Evolutionary conservation across 2,329 filamentous ascomycete genomes (phyloP).

Genomic region (Whalleya microplaca): DNA sequence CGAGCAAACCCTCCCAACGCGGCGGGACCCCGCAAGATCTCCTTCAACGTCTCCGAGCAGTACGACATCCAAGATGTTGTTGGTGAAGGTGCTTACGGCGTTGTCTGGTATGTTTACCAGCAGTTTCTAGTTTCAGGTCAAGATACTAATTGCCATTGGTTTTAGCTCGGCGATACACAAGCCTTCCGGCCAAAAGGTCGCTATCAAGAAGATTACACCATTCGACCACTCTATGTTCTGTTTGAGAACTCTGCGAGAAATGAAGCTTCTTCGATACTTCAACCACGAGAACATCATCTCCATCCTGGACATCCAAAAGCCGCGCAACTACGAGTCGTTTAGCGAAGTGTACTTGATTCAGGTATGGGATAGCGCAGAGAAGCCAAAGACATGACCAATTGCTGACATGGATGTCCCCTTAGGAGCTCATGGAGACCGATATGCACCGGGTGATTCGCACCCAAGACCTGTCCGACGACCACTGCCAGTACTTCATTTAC

Average conservation of each 20-base stretch:
- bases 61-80: conserved; percentile 99
- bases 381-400: not conserved
- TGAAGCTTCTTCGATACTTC: conserved; percentile 98
- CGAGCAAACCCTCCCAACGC: conserved; percentile 60
- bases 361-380: conserved; percentile 53
- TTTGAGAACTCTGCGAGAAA: conserved; percentile 92
- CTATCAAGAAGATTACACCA: conserved; percentile 99
- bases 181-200: conserved; percentile 96
- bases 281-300: conserved; percentile 99
- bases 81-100: conserved; percentile 96
- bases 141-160: conserved; percentile 12
- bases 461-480: conserved; percentile 96
- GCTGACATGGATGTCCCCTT: conserved; percentile 21
- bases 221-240: conserved; percentile 99
- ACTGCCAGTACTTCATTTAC: conserved; percentile 99
- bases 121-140: not conserved
- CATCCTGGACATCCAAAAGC: conserved; percentile 98
- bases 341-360: conserved; percentile 99
- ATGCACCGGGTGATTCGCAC: conserved; percentile 99
- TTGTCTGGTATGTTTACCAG: conserved; percentile 80
- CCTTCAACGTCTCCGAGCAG: conserved; percentile 99
- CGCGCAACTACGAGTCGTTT: conserved; percentile 92
- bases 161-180: conserved; percentile 93
- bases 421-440: conserved; percentile 99
- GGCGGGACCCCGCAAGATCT: conserved; percentile 85